Base-by-base conservation (phyloP, 352 stramenopile species). In the Peronospora tabacina region DNA sequence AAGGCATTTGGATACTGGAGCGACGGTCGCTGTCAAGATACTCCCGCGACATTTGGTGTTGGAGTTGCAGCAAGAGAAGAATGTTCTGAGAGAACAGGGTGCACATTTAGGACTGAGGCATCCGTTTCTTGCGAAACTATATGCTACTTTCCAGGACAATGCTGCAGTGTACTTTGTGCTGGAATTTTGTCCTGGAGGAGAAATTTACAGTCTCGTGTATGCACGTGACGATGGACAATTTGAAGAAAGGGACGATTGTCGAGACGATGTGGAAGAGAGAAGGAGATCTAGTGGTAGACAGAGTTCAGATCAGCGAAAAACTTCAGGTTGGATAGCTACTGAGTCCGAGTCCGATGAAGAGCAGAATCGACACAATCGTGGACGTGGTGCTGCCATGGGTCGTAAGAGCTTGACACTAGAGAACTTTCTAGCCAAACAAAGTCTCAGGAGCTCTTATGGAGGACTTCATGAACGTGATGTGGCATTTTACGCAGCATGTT, bases 401-500 rank as follows among this genome's bases (percentile, higher is more conserved):
- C 47, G 49, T n/a, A 61, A 71, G 39, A 74, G 57, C 32, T 49
- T 67, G n/a, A 66, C 59, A 15, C 37, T 72, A 0, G 68, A 67
- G 39, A 85, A 87, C 45, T 44, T 54, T 15, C n/a, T 61, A 15
- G 55, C 51, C 24, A 82, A 81, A 32, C 49, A 55, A 15, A 66
- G 58, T 26, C 59, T 83, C 7, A 47, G 46, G 0, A 68, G 55
- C 13, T 44, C 48, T 0, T 58, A 72, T n/a, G 72, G 75, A 10
- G 75, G 72, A 13, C 95, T 98, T 20, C 58, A 75, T 9, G 94
- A 98, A 73, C 52, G 63, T 12, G 73, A 89, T 49, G 86, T 82
- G 1, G 74, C 73, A 9, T 98, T 98, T 68, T 99, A 98, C 66
- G 75, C 88, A 1, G 93, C 93, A 0, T 95, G 97, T 63, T 86